These are phyloP conservation scores for Limnanthes douglasii DNA, from an alignment of 345 rosid species.

Conservation along the genomic window DNA sequence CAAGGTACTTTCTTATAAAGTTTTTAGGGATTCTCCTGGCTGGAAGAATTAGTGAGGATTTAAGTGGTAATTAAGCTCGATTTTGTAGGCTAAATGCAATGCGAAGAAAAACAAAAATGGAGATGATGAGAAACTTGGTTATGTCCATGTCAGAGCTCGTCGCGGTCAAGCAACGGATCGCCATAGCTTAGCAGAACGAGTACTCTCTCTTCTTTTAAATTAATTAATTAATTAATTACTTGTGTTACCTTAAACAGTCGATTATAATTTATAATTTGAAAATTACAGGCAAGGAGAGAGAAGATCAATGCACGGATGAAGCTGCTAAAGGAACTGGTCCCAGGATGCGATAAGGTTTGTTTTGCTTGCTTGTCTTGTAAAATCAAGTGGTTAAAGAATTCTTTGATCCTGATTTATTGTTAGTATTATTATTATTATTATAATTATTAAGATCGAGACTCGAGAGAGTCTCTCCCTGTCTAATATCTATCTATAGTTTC, in stretches of 20 bases:
- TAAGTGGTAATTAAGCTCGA: not conserved
- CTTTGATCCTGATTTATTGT: conserved; percentile 19
- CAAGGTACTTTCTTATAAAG: conserved; percentile 14
- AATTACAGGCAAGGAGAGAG: conserved; percentile 62
- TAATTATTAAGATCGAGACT: no score
- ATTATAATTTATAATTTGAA: not conserved
- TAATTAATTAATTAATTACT: conserved; percentile 1
- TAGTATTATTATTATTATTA: no score
- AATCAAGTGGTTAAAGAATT: conserved; percentile 21
- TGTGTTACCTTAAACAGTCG: conserved; percentile 1
- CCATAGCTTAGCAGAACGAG: conserved; percentile 69
- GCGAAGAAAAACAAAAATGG: conserved; percentile 43
- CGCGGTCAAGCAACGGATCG: conserved; percentile 71
- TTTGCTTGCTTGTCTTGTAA: conserved; percentile 8
- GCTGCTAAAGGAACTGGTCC: conserved; percentile 63
- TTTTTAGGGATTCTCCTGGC: not conserved
- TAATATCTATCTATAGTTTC: no score
- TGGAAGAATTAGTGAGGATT: not conserved
- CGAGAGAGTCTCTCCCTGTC: conserved; percentile 12
- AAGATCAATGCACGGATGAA: conserved; percentile 68
- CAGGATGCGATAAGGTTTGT: conserved; percentile 69
- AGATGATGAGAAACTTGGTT: conserved; percentile 40
- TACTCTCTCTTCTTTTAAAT: conserved; percentile 9
- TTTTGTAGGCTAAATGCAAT: conserved; percentile 26
- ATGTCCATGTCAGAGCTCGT: conserved; percentile 64